A percentile compares a stretch with the other conserved stretches of the same genome.
Evolutionary conservation across 768 basidiomycete genomes (phyloP).

Genomic region (Mycena pura): DNA sequence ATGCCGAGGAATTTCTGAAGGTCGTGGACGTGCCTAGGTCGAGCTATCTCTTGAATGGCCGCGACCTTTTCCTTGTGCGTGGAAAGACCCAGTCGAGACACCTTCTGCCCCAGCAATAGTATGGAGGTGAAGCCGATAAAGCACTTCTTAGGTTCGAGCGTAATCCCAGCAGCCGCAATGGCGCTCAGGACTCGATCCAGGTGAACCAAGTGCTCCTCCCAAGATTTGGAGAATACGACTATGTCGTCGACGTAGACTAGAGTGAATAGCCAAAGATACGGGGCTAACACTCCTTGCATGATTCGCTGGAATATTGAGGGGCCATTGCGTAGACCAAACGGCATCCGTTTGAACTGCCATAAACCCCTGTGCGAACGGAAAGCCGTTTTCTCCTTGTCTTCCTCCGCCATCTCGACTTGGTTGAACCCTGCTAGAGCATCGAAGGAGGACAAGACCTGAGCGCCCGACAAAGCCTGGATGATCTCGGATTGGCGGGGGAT

Average conservation of each 20-base stretch:
- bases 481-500: slow-evolving; percentile 33
- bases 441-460: slow-evolving; percentile 33
- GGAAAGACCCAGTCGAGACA: too few species aligned
- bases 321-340: too few species aligned
- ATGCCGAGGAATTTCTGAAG: slow-evolving; percentile 34
- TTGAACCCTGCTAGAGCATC: slow-evolving; percentile 41
- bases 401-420: slow-evolving; percentile 24
- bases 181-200: slow-evolving; percentile 25
- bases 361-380: slow-evolving; percentile 39
- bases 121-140: slow-evolving; percentile 14
- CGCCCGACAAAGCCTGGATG: slow-evolving; percentile 27
- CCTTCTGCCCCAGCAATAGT: background rate
- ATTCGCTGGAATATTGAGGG: too few species aligned
- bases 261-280: too few species aligned
- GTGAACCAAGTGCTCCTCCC: too few species aligned
- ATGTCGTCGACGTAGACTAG: too few species aligned
- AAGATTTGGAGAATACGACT: too few species aligned
- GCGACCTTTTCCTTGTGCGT: too few species aligned
- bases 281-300: too few species aligned
- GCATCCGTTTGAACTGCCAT: slow-evolving; percentile 38
- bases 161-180: slow-evolving; percentile 28
- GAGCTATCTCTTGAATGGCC: too few species aligned
- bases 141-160: slow-evolving; percentile 33
- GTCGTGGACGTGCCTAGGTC: too few species aligned
- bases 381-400: slow-evolving; percentile 34